A percentile compares a stretch with the other conserved stretches of the same genome.
phyloP scores from a whole-genome alignment of 2,329 filamentous ascomycete genomes.

The Calonectria ilicicola region DNA sequence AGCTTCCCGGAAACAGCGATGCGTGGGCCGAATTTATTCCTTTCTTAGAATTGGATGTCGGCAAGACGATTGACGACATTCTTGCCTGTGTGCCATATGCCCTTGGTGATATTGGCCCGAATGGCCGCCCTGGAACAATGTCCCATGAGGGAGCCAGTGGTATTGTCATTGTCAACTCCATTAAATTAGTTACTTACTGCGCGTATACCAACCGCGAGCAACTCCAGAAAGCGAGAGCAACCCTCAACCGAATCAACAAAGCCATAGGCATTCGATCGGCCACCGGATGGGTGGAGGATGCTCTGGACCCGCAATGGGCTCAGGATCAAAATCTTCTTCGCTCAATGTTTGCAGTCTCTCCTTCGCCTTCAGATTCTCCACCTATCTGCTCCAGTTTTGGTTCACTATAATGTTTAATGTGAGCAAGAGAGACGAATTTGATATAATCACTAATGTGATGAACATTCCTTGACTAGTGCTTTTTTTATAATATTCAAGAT shows the following conservation, averaged over 20 bases:
- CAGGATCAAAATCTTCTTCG: background rate
- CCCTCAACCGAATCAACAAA: slow-evolving; percentile 43
- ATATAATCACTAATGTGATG: background rate
- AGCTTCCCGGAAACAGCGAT: slow-evolving; percentile 14
- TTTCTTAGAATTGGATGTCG: slow-evolving; percentile 38
- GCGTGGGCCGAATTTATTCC: slow-evolving; percentile 32
- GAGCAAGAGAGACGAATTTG: background rate
- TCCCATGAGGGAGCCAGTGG: slow-evolving; percentile 47
- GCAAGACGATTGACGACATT: slow-evolving; percentile 46
- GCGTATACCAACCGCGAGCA: slow-evolving; percentile 42
- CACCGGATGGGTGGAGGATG: slow-evolving; percentile 19
- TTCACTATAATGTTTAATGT: background rate
- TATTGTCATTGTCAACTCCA: slow-evolving; percentile 46
- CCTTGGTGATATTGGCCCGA: slow-evolving; percentile 43
- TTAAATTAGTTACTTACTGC: slow-evolving; percentile 47
- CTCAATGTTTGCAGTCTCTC: background rate
- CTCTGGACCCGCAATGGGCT: background rate
- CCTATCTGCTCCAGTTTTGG: no score
- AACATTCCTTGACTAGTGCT: background rate
- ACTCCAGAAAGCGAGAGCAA: slow-evolving; percentile 29
- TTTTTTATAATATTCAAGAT: background rate
- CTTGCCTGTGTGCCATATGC: slow-evolving; percentile 46
- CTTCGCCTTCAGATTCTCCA: no score
- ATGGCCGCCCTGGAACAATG: slow-evolving; percentile 36
- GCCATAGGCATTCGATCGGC: slow-evolving; percentile 47